Conservation (phyloP, 352 stramenopile genomes). For the Phytophthora vignae region DNA sequence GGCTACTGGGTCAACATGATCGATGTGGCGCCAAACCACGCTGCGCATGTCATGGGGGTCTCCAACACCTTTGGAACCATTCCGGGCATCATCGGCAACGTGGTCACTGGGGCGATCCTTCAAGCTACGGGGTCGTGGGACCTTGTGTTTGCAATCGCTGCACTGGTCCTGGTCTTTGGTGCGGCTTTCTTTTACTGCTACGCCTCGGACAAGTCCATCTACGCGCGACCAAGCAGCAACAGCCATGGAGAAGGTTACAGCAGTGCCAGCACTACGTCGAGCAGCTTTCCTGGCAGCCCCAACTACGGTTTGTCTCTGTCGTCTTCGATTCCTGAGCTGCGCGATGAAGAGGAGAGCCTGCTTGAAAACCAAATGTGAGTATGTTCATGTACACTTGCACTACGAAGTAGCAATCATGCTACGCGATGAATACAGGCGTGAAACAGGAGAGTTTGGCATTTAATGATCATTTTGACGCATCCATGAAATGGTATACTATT, state of each 20-base stretch:
- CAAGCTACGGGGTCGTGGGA: slow-evolving; percentile 76
- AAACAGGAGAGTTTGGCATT: background rate
- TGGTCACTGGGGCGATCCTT: slow-evolving; percentile 86
- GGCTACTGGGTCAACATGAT: slow-evolving; percentile 94
- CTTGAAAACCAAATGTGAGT: slow-evolving; percentile 51
- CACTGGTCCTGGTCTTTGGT: slow-evolving; percentile 73
- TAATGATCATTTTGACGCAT: slow-evolving; percentile 41
- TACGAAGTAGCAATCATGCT: background rate
- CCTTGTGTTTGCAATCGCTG: slow-evolving; percentile 85
- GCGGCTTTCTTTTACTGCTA: slow-evolving; percentile 79
- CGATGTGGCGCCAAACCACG: slow-evolving; percentile 82
- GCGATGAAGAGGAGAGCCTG: slow-evolving; percentile 62
- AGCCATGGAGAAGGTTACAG: slow-evolving; percentile 33
- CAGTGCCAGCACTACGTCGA: slow-evolving; percentile 41
- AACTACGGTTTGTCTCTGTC: slow-evolving; percentile 42
- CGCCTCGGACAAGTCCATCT: slow-evolving; percentile 84
- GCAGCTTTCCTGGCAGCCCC: slow-evolving; percentile 38
- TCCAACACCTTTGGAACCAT: slow-evolving; percentile 90
- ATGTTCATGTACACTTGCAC: background rate
- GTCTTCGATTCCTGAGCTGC: slow-evolving; percentile 42
- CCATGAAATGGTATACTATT: no score
- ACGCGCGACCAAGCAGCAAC: slow-evolving; percentile 21
- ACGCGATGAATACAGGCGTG: background rate
- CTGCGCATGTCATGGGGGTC: slow-evolving; percentile 87
- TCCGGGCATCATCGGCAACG: slow-evolving; percentile 86